Evolutionary conservation across 768 basidiomycete genomes (phyloP), one percentile per base, ranked within the genome.

Genomic region (Mrakia gelida): DNA sequence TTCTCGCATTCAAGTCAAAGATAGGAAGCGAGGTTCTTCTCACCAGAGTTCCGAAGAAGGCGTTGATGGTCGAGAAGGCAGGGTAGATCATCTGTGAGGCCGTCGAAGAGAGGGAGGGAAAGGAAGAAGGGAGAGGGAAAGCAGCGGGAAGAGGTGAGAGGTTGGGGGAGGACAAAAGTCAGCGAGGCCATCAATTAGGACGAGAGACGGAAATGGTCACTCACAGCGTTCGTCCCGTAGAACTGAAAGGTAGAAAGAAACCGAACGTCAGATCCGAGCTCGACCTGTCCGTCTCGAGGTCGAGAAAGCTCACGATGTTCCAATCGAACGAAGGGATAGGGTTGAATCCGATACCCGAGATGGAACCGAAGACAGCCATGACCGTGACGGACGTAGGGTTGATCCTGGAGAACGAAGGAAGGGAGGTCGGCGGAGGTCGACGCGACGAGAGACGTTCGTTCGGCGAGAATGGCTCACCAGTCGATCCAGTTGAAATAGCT

Each of bases 31-130:
- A n/a, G n/a, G n/a, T n/a, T n/a, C n/a, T n/a, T n/a, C n/a, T n/a
- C n/a, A 81, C 62, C 32, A 80, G 26, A 75, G 80, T 82, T 30
- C 86, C 87, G 9, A 83, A 80, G 15, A 84, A 83, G 41, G 81
- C 83, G 82, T 86, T 86, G n/a, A 81, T 81, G 72, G 85, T 86
- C 13, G 85, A 82, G 84, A 86, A 86, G 75, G 83, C 84, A 2
- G 84, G 85, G 8, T 79, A 80, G 75, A 85, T 82, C 71, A 86
- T 77, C 38, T 38, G 38, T 8, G n/a, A n/a, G 38, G 38, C 38
- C 38, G n/a, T n/a, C n/a, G n/a, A n/a, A n/a, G n/a, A n/a, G n/a
- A n/a, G n/a, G n/a, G 38, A 38, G 3, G 38, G 38, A 38, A 8
- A 38, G 38, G 38, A 8, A 38, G 38, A 38, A 38, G 38, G 8